phyloP scores from a whole-genome alignment of 2,329 filamentous ascomycete species.

The Aureobasidium sp. region DNA sequence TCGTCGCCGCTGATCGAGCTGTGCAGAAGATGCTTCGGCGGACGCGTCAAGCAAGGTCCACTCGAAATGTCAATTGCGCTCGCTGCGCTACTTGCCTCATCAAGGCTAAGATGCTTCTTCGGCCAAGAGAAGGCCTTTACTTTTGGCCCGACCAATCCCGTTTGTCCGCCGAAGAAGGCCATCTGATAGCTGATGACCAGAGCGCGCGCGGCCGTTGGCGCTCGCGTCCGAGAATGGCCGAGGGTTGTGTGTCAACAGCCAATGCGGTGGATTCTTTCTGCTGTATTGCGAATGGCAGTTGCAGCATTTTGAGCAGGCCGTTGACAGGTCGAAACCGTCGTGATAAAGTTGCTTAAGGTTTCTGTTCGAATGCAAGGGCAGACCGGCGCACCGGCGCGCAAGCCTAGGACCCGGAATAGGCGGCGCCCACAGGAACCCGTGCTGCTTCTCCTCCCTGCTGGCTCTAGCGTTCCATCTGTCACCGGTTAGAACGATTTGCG shows the following conservation, averaged over 20 bases:
- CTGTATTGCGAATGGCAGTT: constrained; percentile 3
- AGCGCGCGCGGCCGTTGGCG: constrained; percentile 6
- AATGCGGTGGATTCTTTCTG: not conserved
- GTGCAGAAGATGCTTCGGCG: not conserved
- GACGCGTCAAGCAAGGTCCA: constrained; percentile 4
- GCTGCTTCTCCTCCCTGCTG: constrained; percentile 9
- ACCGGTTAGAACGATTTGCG: constrained; percentile 13
- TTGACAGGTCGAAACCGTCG: constrained; percentile 10
- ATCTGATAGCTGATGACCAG: constrained; percentile 7
- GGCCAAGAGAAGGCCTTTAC: constrained; percentile 1
- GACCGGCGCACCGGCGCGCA: constrained; percentile 12
- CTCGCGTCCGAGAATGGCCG: constrained; percentile 11
- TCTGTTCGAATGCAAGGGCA: constrained; percentile 12
- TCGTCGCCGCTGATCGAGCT: not conserved
- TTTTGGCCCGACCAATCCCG: constrained; percentile 2
- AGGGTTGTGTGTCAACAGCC: not conserved
- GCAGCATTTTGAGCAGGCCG: not conserved
- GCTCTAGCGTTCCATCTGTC: constrained; percentile 12
- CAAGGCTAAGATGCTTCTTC: constrained; percentile 1
- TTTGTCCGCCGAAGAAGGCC: constrained; percentile 6
- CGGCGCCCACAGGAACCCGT: constrained; percentile 12
- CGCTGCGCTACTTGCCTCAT: not conserved
- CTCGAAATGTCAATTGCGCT: constrained; percentile 1
- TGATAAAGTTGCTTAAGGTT: constrained; percentile 14
- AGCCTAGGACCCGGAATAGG: constrained; percentile 11